Percentiles rank a stretch among this genome's conserved stretches.
These are phyloP conservation scores for Besnoitia besnoiti DNA, from an alignment of 169 alveolate species.

Conservation along the genomic window DNA sequence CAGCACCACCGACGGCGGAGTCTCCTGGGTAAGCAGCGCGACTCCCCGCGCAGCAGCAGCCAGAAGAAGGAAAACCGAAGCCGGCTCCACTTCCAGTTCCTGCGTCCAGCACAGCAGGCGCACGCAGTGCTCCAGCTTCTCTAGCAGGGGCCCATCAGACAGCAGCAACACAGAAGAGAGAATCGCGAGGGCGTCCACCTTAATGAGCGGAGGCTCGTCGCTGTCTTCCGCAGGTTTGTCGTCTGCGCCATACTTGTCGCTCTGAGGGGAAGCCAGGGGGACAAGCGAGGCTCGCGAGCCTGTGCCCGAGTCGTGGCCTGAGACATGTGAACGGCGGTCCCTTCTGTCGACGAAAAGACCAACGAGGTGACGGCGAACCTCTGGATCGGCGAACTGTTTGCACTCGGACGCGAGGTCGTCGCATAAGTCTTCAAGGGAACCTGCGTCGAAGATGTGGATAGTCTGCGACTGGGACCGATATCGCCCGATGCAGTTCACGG, in stretches of 20 bases:
- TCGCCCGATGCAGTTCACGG: neutral
- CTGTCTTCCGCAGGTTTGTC: neutral
- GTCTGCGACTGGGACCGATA: constrained; percentile 25
- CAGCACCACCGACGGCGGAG: neutral
- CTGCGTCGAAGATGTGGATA: neutral
- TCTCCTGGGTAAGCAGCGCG: neutral
- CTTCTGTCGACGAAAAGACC: neutral
- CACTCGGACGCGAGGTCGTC: constrained; percentile 26
- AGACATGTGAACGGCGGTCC: neutral
- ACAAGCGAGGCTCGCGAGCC: neutral
- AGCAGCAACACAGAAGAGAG: neutral
- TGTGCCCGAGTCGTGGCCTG: neutral
- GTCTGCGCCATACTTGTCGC: neutral
- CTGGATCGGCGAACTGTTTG: constrained; percentile 4
- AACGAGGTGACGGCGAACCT: neutral
- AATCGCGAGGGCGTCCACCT: neutral
- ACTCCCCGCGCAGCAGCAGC: constrained; percentile 17
- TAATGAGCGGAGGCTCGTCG: neutral
- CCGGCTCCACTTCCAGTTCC: constrained; percentile 13
- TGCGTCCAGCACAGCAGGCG: constrained; percentile 22
- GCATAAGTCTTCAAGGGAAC: constrained; percentile 27
- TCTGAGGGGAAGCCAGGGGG: neutral
- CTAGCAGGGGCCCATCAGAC: neutral
- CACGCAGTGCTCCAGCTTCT: constrained; percentile 17
- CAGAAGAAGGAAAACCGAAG: neutral